These are phyloP conservation scores for Phytopythium boreale DNA, from an alignment of 352 stramenopile genomes.

Conservation along the genomic window DNA sequence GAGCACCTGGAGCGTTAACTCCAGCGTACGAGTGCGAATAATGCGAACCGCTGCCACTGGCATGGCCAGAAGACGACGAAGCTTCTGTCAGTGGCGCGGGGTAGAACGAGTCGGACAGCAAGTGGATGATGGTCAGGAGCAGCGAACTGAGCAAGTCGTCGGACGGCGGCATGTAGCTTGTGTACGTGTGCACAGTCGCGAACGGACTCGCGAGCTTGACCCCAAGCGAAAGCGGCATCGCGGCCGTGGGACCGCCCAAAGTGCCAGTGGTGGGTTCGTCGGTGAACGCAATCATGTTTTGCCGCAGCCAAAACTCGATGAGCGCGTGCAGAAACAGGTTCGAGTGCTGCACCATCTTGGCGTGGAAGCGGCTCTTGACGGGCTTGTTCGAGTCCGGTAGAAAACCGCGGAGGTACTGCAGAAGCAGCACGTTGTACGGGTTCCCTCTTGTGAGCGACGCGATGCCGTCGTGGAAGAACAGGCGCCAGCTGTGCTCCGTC, in stretches of 20 bases:
- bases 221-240: slow-evolving; percentile 4
- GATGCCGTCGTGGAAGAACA: slow-evolving; percentile 69
- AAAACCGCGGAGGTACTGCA: slow-evolving; percentile 82
- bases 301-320: slow-evolving; percentile 87
- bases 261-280: slow-evolving; percentile 35
- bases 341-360: slow-evolving; percentile 71
- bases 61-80: slow-evolving; percentile 12
- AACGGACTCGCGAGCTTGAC: slow-evolving; percentile 61
- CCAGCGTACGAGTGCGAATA: background rate
- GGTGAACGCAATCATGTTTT: slow-evolving; percentile 85
- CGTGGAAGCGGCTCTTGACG: slow-evolving; percentile 73
- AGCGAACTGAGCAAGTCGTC: slow-evolving; percentile 82
- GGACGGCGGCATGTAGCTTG: slow-evolving; percentile 80
- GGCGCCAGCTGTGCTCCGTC: slow-evolving; percentile 63
- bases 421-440: slow-evolving; percentile 81
- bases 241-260: slow-evolving; percentile 7
- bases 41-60: slow-evolving; percentile 2
- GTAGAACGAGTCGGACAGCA: slow-evolving; percentile 82
- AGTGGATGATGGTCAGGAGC: slow-evolving; percentile 76
- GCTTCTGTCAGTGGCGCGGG: slow-evolving; percentile 42
- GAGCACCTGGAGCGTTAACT: background rate
- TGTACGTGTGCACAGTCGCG: slow-evolving; percentile 73
- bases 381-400: slow-evolving; percentile 57
- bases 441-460: slow-evolving; percentile 61
- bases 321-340: slow-evolving; percentile 84